Evolutionary conservation across 2,329 filamentous ascomycete species (phyloP).

Genomic region (Pochonia chlamydosporia): DNA sequence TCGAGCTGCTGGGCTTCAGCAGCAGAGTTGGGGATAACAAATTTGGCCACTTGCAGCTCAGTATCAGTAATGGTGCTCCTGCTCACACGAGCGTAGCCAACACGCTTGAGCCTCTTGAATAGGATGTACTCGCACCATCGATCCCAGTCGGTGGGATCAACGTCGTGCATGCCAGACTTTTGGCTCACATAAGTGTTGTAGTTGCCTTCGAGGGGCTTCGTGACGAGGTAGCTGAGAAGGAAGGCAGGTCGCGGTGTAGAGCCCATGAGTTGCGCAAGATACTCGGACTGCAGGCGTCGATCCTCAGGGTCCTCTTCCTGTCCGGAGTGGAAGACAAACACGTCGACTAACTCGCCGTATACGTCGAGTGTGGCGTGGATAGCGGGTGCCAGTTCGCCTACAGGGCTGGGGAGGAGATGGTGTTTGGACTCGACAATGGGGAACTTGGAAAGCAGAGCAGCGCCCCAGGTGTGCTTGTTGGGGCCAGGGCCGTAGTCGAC

Average conservation of each 20-base stretch:
- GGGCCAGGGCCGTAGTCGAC: constrained; percentile 95
- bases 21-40: constrained; percentile 66
- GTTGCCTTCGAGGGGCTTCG: constrained; percentile 83
- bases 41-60: constrained; percentile 94
- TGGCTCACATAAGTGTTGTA: constrained; percentile 94
- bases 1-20: constrained; percentile 45
- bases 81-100: constrained; percentile 85
- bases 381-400: constrained; percentile 89
- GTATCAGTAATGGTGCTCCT: constrained; percentile 93
- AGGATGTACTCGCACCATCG: constrained; percentile 99
- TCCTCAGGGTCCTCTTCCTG: constrained; percentile 97
- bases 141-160: constrained; percentile 90
- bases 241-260: constrained; percentile 73
- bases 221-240: constrained; percentile 87
- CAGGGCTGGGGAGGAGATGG: constrained; percentile 86
- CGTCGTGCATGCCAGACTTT: constrained; percentile 86
- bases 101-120: constrained; percentile 80
- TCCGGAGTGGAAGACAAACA: constrained; percentile 97
- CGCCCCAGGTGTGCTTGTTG: constrained; percentile 98
- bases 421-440: constrained; percentile 96
- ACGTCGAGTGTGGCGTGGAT: constrained; percentile 95
- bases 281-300: constrained; percentile 77
- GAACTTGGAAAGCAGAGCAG: constrained; percentile 90
- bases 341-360: constrained; percentile 83
- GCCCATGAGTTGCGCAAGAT: constrained; percentile 84